Base-by-base conservation (phyloP, 257 asterid genomes). In the Verbascum thapsus region DNA sequence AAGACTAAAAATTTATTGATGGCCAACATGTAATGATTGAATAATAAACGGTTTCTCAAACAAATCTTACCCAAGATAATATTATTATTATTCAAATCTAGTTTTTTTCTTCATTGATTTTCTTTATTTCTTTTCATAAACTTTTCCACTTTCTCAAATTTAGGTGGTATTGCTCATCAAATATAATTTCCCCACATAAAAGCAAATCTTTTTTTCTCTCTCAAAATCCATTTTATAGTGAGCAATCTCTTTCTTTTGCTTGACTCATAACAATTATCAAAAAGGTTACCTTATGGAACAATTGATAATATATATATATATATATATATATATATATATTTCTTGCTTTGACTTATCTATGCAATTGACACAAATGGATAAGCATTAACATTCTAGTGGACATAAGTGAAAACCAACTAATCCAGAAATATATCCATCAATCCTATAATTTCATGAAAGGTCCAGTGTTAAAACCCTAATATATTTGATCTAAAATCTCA, bases 231-330 rank as follows among this genome's bases (percentile, higher is more conserved):
- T 64, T 35, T 69, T 41, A 63, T 66, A 64, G 60, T 82, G 75
- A 74, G 69, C 71, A 50, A 74, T 76, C 83, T 51, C 56, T 74
- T 74, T 74, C 78, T 42, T 70, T 72, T 44, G 64, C 62, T 76
- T 19, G 47, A 63, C 61, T 48, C 76, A 69, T 26, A 10, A 56
- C 49, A 71, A 61, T 72, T 66, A 68, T 67, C 54, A 47, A n/a
- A 56, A 53, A 60, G 42, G 64, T 58, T 63, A 58, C 54, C 76
- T 59, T 66, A 71, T 54, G 67, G 58, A 71, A 71, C 70, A 64
- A 76, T 68, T 52, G 59, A 55, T 48, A 12, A 20, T n/a, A n/a
- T n/a, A n/a, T n/a, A n/a, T n/a, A n/a, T n/a, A n/a, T n/a, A n/a
- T n/a, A n/a, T n/a, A n/a, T n/a, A n/a, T n/a, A n/a, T n/a, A n/a